Percentiles rank a stretch among this genome's conserved stretches.
Conservation (phyloP, 2,329 filamentous ascomycete genomes). For the Colletotrichum echinochloae region DNA sequence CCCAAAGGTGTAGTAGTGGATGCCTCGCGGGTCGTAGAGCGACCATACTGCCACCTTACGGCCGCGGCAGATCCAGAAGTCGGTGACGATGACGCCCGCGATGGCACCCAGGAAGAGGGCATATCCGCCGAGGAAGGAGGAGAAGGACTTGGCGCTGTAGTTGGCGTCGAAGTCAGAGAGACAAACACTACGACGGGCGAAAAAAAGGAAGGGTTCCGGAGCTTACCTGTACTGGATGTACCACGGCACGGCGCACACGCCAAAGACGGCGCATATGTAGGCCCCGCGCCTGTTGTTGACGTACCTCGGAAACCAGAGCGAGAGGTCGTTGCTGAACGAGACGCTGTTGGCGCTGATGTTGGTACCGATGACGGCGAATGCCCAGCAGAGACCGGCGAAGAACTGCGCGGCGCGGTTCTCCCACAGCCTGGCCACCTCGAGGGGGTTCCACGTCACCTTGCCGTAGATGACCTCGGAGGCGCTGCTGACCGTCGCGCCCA, state of each 20-base stretch:
- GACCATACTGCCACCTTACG: conserved; percentile 51
- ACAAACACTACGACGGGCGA: conserved; percentile 41
- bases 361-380: conserved; percentile 61
- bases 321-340: conserved; percentile 65
- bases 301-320: conserved; percentile 62
- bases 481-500: conserved; percentile 59
- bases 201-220: not conserved
- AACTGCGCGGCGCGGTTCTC: conserved; percentile 47
- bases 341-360: conserved; percentile 66
- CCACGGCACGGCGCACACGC: conserved; percentile 41
- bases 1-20: conserved; percentile 56
- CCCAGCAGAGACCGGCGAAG: conserved; percentile 47
- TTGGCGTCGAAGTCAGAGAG: conserved; percentile 43
- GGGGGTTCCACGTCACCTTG: conserved; percentile 46
- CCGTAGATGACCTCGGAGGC: conserved; percentile 47
- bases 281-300: conserved; percentile 64
- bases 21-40: conserved; percentile 52
- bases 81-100: conserved; percentile 50
- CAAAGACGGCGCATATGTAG: conserved; percentile 49
- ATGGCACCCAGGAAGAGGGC: conserved; percentile 54
- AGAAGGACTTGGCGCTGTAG: conserved; percentile 33
- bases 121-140: conserved; percentile 51
- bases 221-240: conserved; percentile 40
- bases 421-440: conserved; percentile 47
- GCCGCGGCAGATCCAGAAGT: conserved; percentile 54